Evolutionary conservation across 2,329 filamentous ascomycete species (phyloP).

Genomic region (Fusarium concolor): DNA sequence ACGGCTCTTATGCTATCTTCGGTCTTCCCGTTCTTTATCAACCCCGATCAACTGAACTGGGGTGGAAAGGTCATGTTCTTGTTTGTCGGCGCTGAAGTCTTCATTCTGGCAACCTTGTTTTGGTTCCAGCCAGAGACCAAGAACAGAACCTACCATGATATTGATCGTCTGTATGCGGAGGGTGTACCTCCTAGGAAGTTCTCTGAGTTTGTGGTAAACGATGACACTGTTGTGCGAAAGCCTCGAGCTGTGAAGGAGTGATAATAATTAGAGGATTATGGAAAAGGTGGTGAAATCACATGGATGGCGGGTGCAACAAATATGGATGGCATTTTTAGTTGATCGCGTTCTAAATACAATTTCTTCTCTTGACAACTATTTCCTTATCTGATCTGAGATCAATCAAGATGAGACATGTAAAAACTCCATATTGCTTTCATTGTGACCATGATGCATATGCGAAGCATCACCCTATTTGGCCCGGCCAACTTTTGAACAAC

Average conservation of each 20-base stretch:
- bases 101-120: slow-evolving; percentile 48
- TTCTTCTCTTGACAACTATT: background rate
- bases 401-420: no score
- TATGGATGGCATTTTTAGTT: fast-evolving
- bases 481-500: background rate
- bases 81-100: slow-evolving; percentile 51
- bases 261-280: fast-evolving
- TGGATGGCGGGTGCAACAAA: background rate
- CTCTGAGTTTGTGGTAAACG: slow-evolving; percentile 36
- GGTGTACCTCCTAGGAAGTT: slow-evolving; percentile 45
- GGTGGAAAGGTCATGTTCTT: slow-evolving; percentile 54
- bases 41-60: slow-evolving; percentile 54
- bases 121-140: slow-evolving; percentile 55
- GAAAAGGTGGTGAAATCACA: no score
- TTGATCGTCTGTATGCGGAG: slow-evolving; percentile 47
- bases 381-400: no score
- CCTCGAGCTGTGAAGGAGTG: background rate
- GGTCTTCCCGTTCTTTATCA: slow-evolving; percentile 53
- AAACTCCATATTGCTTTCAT: no score
- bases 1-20: slow-evolving; percentile 52
- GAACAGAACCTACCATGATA: slow-evolving; percentile 52
- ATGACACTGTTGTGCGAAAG: slow-evolving; percentile 26
- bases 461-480: fast-evolving
- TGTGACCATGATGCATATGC: no score
- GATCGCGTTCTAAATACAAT: background rate